Evolutionary conservation across 2,329 filamentous ascomycete genomes (phyloP).

Genomic region (Dothiorella sarmentorum): DNA sequence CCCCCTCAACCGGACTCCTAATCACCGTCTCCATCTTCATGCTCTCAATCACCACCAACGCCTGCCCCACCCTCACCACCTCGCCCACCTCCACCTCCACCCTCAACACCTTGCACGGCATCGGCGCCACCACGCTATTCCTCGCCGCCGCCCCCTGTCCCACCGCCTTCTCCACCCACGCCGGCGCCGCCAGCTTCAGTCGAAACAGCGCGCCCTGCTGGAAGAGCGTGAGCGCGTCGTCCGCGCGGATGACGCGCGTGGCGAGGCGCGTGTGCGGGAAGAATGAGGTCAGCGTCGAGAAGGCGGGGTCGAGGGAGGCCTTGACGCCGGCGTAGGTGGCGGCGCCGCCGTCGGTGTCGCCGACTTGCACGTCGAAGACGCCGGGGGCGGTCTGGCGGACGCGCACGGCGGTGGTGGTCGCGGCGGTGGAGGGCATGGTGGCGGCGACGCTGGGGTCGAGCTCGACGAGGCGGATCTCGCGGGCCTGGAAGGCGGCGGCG

Average conservation of each 20-base stretch:
- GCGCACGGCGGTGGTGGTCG: constrained; percentile 44
- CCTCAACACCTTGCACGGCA: constrained; percentile 94
- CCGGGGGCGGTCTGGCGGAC: constrained; percentile 51
- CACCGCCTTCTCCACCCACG: constrained; percentile 84
- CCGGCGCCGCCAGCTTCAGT: constrained; percentile 56
- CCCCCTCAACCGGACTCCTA: constrained; percentile 47
- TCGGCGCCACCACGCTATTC: constrained; percentile 84
- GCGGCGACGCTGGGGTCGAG: constrained; percentile 21
- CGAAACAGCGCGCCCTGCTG: constrained; percentile 60
- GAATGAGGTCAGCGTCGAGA: constrained; percentile 64
- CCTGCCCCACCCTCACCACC: constrained; percentile 76
- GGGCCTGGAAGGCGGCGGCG: constrained; percentile 59
- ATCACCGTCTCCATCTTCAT: constrained; percentile 59
- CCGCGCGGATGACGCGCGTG: constrained; percentile 69
- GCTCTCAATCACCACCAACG: constrained; percentile 68
- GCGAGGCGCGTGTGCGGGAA: constrained; percentile 78
- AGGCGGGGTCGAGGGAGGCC: constrained; percentile 44
- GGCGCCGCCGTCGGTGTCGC: too few species aligned
- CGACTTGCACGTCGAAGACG: constrained; percentile 51
- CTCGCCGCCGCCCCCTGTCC: constrained; percentile 69
- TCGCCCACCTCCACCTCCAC: constrained; percentile 85
- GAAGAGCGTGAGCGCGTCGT: constrained; percentile 69
- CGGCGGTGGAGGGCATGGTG: constrained; percentile 37
- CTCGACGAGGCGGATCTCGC: constrained; percentile 56
- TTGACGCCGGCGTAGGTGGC: constrained; percentile 44